Evolutionary conservation across 2,329 filamentous ascomycete genomes (phyloP), one percentile per base, ranked within the genome.

Genomic region (Pseudogymnoascus sp.): DNA sequence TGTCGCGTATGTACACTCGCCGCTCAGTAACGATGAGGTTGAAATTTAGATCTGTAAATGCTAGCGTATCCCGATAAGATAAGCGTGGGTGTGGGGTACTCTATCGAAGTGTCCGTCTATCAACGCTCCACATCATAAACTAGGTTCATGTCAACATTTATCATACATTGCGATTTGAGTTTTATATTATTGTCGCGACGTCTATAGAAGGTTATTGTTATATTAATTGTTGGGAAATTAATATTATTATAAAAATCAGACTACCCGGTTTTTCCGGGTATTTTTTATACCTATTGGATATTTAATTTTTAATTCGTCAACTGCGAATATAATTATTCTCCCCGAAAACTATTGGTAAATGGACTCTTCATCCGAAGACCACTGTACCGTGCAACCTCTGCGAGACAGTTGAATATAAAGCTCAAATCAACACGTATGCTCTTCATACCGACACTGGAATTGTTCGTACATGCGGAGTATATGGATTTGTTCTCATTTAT

Each of bases 41-140:
- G 60, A 61, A 55, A 55, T 55, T 55, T 61, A 55, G 42, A 35
- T 61, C 60, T 36, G 58, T 59, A 15, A 55, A 55, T 55, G 48
- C 48, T 55, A 59, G 58, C 58, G 58, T 8, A 18, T 59, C 18
- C 7, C 58, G 58, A 59, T 59, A 59, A 59, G 58, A 59, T 55
- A 55, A 33, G 48, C 29, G 29, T 55, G 10, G 15, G 25, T 60
- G 59, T 40, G 59, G 59, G 59, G 27, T 31, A 42, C 42, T 29
- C 36, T 33, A 45, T 45, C 37, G 36, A 42, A 33, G 6, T 36
- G 59, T 13, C 36, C 59, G 36, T 40, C 40, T 21, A 21, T 60
- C 40, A 18, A 6, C 45, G 9, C 29, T 55, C 48, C 48, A 55
- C 48, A 55, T 55, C 48, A 18, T 3, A 15, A 55, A 21, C 48